Conservation (phyloP, 768 basidiomycete genomes). For the button mushroom (Agaricus bisporus) region DNA sequence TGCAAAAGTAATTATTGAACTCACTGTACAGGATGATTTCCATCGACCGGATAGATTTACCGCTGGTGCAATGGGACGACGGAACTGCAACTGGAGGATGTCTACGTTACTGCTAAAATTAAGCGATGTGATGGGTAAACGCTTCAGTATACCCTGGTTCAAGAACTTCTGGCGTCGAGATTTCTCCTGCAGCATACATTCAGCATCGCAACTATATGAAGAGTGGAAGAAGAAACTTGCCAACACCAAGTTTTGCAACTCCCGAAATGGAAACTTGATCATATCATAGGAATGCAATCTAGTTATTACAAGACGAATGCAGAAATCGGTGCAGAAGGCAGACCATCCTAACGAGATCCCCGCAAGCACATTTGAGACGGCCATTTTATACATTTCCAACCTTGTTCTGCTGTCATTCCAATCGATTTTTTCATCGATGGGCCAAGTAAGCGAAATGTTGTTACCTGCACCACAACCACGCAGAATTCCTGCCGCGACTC, state of each 20-base stretch:
- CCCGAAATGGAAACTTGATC: too few species aligned
- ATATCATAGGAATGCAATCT: background rate
- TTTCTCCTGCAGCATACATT: background rate
- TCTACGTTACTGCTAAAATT: background rate
- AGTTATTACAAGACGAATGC: too few species aligned
- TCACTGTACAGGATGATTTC: background rate
- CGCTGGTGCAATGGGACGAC: background rate
- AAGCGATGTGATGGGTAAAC: background rate
- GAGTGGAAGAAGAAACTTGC: background rate
- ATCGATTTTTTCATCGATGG: too few species aligned
- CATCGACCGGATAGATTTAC: background rate
- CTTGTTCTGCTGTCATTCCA: too few species aligned
- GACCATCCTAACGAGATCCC: too few species aligned
- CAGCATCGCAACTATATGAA: background rate
- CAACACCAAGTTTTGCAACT: background rate
- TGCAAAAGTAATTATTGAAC: background rate
- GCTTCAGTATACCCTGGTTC: background rate
- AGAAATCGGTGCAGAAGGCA: too few species aligned
- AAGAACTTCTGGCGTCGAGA: background rate
- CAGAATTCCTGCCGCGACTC: too few species aligned
- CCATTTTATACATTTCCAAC: too few species aligned
- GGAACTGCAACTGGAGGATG: background rate
- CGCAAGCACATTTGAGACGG: background rate
- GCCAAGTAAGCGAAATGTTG: too few species aligned
- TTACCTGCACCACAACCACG: too few species aligned